Evolutionary conservation across 352 stramenopile species (phyloP).

Genomic region (Blastocystis sp.): DNA sequence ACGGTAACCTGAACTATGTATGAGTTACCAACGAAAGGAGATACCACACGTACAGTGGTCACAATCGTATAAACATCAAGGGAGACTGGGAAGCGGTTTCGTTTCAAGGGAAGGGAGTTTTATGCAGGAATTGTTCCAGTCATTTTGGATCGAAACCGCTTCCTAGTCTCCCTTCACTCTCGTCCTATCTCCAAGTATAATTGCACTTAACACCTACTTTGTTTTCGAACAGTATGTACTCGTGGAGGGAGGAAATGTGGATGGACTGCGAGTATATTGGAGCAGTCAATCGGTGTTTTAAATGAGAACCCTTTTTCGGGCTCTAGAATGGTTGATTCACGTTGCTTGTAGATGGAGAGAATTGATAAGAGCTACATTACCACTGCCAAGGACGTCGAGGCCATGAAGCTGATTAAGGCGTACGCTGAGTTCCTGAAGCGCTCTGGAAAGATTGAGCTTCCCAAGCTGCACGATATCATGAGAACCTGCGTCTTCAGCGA

Average conservation of each 20-base stretch:
- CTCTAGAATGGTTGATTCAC: neutral
- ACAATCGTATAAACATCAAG: neutral
- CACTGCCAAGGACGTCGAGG: slow-evolving; percentile 50
- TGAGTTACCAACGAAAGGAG: neutral
- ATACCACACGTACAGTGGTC: slow-evolving; percentile 18
- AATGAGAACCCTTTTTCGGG: neutral
- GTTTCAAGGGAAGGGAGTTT: neutral
- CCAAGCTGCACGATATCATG: slow-evolving; percentile 57
- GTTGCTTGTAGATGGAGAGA: slow-evolving; percentile 44
- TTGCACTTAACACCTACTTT: slow-evolving; percentile 28
- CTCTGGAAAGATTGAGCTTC: slow-evolving; percentile 41
- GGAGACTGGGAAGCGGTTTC: neutral
- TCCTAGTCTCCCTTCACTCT: neutral
- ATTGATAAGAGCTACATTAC: slow-evolving; percentile 51
- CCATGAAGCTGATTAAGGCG: slow-evolving; percentile 46
- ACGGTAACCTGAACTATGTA: slow-evolving; percentile 47
- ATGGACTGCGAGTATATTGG: neutral
- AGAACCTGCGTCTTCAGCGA: slow-evolving; percentile 53
- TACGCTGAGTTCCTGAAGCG: slow-evolving; percentile 54
- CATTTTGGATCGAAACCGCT: slow-evolving; percentile 12
- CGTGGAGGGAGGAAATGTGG: neutral
- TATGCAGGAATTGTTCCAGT: neutral
- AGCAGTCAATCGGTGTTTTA: neutral
- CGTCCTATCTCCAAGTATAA: neutral
- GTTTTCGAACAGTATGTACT: slow-evolving; percentile 3